Evolutionary conservation across 768 basidiomycete species (phyloP).

Genomic region (Tephrocybe sp.): DNA sequence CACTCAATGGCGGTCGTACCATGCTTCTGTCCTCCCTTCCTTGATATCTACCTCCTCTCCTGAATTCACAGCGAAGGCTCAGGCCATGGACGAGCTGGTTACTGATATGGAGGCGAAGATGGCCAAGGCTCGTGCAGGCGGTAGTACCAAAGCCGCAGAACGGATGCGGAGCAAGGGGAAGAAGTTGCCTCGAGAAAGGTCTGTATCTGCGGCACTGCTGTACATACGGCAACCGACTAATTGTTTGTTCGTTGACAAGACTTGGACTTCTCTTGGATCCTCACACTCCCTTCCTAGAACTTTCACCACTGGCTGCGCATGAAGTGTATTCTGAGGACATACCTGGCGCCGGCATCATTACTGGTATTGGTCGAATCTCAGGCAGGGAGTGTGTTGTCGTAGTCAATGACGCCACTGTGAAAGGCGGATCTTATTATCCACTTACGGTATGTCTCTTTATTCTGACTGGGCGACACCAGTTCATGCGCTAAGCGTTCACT

Average conservation of each 20-base stretch:
- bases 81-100: conserved; percentile 71
- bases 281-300: conserved; percentile 85
- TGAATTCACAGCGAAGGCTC: conserved; percentile 67
- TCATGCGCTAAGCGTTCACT: neutral
- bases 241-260: conserved; percentile 34
- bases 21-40: conserved; percentile 75
- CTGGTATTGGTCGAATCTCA: conserved; percentile 77
- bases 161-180: conserved; percentile 80
- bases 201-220: conserved; percentile 16
- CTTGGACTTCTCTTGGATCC: conserved; percentile 78
- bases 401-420: conserved; percentile 93
- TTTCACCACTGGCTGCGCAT: conserved; percentile 84
- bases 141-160: conserved; percentile 72
- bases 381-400: conserved; percentile 86
- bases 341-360: conserved; percentile 89
- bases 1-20: conserved; percentile 44
- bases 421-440: conserved; percentile 92
- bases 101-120: conserved; percentile 62
- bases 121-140: conserved; percentile 63
- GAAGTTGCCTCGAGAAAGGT: conserved; percentile 84
- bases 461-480: neutral
- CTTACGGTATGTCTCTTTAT: conserved; percentile 53
- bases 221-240: neutral
- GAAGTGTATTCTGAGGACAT: conserved; percentile 81
- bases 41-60: conserved; percentile 66